Evolutionary conservation across 2,329 filamentous ascomycete species (phyloP).

Genomic region (Ceratocystis lukuohia): DNA sequence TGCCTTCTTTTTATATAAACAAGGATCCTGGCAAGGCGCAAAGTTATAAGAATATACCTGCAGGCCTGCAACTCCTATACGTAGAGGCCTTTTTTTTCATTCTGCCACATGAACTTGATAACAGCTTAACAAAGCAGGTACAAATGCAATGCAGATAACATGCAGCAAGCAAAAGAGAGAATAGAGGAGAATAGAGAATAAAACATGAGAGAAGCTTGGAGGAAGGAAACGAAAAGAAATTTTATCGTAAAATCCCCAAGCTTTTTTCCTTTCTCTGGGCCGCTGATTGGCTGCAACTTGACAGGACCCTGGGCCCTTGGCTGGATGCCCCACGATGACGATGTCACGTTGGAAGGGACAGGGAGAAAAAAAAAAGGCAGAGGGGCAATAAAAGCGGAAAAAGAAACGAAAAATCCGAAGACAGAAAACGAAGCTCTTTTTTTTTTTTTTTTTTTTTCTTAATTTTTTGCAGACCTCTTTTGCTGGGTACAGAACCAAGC

Average conservation of each 20-base stretch:
- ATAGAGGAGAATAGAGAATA: not conserved
- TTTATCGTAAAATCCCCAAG: not conserved
- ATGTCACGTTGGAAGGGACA: not conserved
- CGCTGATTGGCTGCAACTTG: not conserved
- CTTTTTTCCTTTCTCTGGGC: not conserved
- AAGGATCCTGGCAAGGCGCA: no score
- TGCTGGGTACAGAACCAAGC: not conserved
- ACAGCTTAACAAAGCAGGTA: not conserved
- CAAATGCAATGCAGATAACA: conserved; percentile 3
- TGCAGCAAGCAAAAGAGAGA: not conserved
- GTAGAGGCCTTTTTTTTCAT: not conserved
- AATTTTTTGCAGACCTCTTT: not conserved
- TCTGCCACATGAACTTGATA: not conserved
- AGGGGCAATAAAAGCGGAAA: not conserved
- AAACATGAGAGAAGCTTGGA: not conserved
- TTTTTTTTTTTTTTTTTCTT: not conserved
- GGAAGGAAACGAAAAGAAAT: not conserved
- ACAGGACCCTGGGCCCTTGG: not conserved
- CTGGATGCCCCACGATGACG: not conserved
- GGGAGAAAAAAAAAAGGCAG: not conserved
- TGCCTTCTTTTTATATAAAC: no score
- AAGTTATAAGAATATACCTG: no score
- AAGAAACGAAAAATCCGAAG: not conserved
- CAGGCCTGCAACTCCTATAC: not conserved
- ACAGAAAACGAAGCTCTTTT: not conserved